Evolutionary conservation across 352 stramenopile species (phyloP), one percentile per base, ranked within the genome.

Genomic region (Phytophthora megakarya): DNA sequence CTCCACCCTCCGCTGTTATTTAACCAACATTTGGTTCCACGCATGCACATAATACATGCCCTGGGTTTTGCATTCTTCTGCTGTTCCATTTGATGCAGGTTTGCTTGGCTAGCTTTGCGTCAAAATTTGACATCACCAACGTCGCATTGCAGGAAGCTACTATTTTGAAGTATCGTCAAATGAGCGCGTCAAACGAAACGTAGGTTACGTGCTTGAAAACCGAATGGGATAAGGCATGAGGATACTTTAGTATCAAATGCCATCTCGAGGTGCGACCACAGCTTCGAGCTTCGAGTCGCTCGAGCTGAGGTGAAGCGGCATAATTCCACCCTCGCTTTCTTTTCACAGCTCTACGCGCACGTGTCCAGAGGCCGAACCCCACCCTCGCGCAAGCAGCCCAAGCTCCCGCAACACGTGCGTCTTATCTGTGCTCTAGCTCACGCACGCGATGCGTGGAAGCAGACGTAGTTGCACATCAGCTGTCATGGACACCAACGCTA

Each of bases 1-100:
- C 44, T 52, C 40, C 44, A 50, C 61, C 48, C 46, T 28, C 35
- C 51, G 46, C 63, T 68, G 69, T 76, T 76, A 76, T 73, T 71
- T 73, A 73, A 71, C 58, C 44, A 66, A 37, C n/a, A 61, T 22
- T 67, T 68, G 64, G 60, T 73, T 65, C 42, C 53, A 56, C 51
- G 5, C 44, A 50, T 63, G 54, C 66, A 67, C 37, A 57, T n/a
- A 70, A 72, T 76, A 72, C 51, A 73, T 60, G 51, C 58, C 45
- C 32, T 64, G 49, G 37, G 26, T 62, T 71, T 56, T 67, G 54
- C 37, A 47, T 62, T 56, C 10, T 43, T 53, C 16, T 38, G 22
- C 38, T 62, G 30, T 63, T 47, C 11, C 26, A 12, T 45, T 32
- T 33, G 8, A 35, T 35, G 30, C 30, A 35, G 26, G 30, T 53